A percentile compares a stretch with the other conserved stretches of the same genome.
Evolutionary conservation across 1,284 basidiomycete species (phyloP).

Genomic region (Ceratorhiza oryzae-sativae): DNA sequence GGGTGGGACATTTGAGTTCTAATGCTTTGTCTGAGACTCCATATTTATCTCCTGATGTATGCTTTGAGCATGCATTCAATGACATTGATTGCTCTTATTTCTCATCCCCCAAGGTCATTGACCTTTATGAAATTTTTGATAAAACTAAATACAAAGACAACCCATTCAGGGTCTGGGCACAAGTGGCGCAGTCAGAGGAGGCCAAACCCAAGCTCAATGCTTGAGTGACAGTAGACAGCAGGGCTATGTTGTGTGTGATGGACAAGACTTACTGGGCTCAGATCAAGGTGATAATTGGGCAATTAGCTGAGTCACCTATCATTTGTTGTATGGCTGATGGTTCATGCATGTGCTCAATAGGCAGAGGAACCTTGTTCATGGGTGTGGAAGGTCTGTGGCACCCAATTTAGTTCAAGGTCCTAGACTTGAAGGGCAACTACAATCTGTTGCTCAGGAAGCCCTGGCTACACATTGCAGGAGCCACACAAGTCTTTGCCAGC

Average conservation of each 20-base stretch:
- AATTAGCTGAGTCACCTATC: not conserved
- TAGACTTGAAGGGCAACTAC: not conserved
- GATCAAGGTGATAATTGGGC: not conserved
- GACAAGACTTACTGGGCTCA: not conserved
- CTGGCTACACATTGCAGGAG: conserved; percentile 1
- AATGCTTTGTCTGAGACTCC: not conserved
- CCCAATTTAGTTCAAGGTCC: conserved; percentile 4
- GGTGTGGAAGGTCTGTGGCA: not conserved
- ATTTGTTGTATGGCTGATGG: conserved; percentile 29
- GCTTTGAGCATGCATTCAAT: not conserved
- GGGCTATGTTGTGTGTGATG: not conserved
- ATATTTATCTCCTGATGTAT: not conserved
- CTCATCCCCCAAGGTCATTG: not conserved
- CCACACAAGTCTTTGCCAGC: not conserved
- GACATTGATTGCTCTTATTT: not conserved
- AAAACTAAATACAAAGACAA: conserved; percentile 1
- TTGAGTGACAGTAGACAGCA: not conserved
- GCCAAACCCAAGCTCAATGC: too few relatives aligned
- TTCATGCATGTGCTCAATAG: not conserved
- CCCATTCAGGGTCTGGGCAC: not conserved
- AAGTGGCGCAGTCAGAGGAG: too few relatives aligned
- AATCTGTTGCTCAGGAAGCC: conserved; percentile 6
- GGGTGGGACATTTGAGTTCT: not conserved
- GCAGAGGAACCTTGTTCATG: not conserved
- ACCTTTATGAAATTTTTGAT: conserved; percentile 6